Base-by-base conservation (phyloP, 2,329 filamentous ascomycete species). In the Dryadomyces quercus-mongolicae region DNA sequence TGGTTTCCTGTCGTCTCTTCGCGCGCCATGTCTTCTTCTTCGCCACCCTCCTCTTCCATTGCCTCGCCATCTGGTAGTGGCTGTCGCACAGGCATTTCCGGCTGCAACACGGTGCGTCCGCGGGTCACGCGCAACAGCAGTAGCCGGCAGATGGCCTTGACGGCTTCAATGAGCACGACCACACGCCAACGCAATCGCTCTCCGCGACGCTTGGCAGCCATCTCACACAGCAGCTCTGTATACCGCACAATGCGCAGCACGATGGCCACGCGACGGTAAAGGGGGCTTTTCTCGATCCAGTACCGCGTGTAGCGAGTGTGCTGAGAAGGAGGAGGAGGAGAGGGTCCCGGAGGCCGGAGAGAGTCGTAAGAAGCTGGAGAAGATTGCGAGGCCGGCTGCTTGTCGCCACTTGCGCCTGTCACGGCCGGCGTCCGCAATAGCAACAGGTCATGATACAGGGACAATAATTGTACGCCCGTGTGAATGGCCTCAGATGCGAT, bases 171-270 rank as follows among this genome's bases (percentile, higher is more conserved):
- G 3, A 94, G 66, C 12, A 97, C 83, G 6, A 97, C 82, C 0
- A 94, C 82, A 52, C 88, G 83, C 93, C 93, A 98, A 34, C 90
- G 81, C 25, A 85, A 71, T 63, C 80, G 82, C 67, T 94, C 90
- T 18, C 88, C 87, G 58, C 84, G 84, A 50, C 92, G 80, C 70
- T 95, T 94, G 31, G 91, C 91, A 31, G 86, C 81, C 93, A 98
- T 98, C 68, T 98, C 93, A 79, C 92, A 93, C n/a, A 98, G 72
- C 34, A 98, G 74, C 70, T 98, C 89, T 0, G 91, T 95, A 66
- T 97, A 97, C 61, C 93, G 87, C 25, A 96, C 86, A 71, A 95
- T 86, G 66, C 95, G 89, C 50, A 98, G 73, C 5, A 90, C 74
- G 59, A 91, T 77, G 44, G 92, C 91, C 54, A 94, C 81, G 56